Percentiles rank a stretch among this genome's conserved stretches.
These are phyloP conservation scores for Arthrobotrys sinensis DNA, from an alignment of 2,329 filamentous ascomycete genomes.

Conservation along the genomic window DNA sequence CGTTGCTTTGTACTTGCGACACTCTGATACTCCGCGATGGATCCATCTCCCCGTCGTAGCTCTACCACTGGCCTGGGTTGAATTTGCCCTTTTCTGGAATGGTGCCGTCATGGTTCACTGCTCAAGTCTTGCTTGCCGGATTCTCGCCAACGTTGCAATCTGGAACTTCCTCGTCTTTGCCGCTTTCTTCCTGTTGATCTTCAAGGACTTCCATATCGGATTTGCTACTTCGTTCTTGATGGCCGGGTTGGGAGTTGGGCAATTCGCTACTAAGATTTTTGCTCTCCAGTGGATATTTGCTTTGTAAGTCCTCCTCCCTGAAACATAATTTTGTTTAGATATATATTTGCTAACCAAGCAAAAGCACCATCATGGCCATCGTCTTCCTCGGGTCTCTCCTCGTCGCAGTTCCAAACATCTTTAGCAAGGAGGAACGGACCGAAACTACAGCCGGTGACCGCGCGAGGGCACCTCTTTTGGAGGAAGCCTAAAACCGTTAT, in stretches of 20 bases:
- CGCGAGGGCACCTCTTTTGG: slow-evolving; percentile 64
- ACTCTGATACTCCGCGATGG: slow-evolving; percentile 79
- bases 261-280: slow-evolving; percentile 69
- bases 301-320: slow-evolving; percentile 69
- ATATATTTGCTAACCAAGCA: background rate
- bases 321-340: background rate
- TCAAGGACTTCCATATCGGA: slow-evolving; percentile 76
- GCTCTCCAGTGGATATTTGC: slow-evolving; percentile 95
- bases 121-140: slow-evolving; percentile 78
- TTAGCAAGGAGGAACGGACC: slow-evolving; percentile 74
- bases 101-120: slow-evolving; percentile 85
- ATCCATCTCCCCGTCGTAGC: slow-evolving; percentile 84
- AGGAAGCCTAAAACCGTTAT: slow-evolving; percentile 47
- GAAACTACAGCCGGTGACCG: slow-evolving; percentile 64
- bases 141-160: slow-evolving; percentile 88
- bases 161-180: slow-evolving; percentile 87
- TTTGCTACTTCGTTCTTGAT: slow-evolving; percentile 56
- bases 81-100: slow-evolving; percentile 89
- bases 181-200: slow-evolving; percentile 79
- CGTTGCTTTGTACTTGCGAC: slow-evolving; percentile 82
- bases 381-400: slow-evolving; percentile 79
- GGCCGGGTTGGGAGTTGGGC: slow-evolving; percentile 78
- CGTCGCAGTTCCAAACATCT: slow-evolving; percentile 76
- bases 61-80: slow-evolving; percentile 86
- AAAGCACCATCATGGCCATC: slow-evolving; percentile 78